Evolutionary conservation across 2,329 filamentous ascomycete species (phyloP), one percentile per base, ranked within the genome.

Genomic region (Calonectria hawksworthii): DNA sequence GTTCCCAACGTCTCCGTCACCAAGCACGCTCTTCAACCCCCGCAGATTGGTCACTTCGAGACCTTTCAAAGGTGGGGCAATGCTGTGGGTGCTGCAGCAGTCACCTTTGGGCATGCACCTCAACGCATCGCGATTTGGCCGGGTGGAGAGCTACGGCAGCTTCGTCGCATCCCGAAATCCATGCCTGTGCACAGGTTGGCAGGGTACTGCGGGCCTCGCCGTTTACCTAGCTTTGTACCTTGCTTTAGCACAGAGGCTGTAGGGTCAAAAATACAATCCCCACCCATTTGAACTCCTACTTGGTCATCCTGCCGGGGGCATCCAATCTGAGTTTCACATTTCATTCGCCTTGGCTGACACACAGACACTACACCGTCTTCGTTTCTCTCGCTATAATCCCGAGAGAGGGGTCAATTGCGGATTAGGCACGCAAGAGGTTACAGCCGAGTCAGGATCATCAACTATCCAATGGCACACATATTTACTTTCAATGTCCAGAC

Each of bases 81-180:
- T 41, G 54, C 30, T 28, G 54, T 63, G 67, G 54, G 63, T 70
- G 44, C 68, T 64, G 68, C 44, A 70, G 30, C 56, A 36, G 38
- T 51, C 54, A 51, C 67, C 56, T 50, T 61, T 64, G 56, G 34
- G 44, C 44, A 70, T 70, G 68, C 68, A 52, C 56, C 68, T 70
- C 68, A 44, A 23, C 44, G 68, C 68, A 70, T 64, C 68, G 61
- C 56, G 44, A 64, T 64, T 70, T 70, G 68, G 21, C 56, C 68
- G 68, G 56, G 41, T 64, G 68, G 56, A 30, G 56, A 64, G 56
- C 44, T 36, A 68, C 38, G 50, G 14, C 16, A 59, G 38, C 52
- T 32, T 51, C 65, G 52, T 69, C 21, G 38, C 38, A 63, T 61
- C 34, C 38, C 32, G 30, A 47, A 36, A 50, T 44, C 32, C 68